Evolutionary conservation across 768 basidiomycete species (phyloP), one percentile per base, ranked within the genome.

Genomic region (Glaciozyma martinii): DNA sequence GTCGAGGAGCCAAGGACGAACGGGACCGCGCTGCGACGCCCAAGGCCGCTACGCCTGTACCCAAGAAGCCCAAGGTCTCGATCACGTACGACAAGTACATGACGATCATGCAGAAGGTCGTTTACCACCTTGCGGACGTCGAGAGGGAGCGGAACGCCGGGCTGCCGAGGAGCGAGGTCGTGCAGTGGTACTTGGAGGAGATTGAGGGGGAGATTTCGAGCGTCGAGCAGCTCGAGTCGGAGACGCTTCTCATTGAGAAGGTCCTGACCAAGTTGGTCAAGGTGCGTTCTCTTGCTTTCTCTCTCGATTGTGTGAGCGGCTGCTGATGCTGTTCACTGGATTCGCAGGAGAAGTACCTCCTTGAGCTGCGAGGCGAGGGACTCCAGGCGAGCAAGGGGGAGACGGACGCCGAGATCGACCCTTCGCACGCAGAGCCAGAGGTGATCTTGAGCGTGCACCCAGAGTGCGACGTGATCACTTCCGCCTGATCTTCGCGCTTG

Each of bases 51-150:
- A 77, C 80, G 81, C 61, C 61, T 16, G 43, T 65, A 32, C 60
- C 75, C 9, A 67, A 68, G 56, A 78, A 77, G 72, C 75, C 75
- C 75, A 85, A 90, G 72, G 86, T 94, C 85, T 80, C 88, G 68
- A 97, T 99, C 78, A 90, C 93, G 6, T 91, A 97, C 76, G 94
- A 98, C 81, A 86, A 89, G 76, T 99, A 91, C 77, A 85, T 91
- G 78, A 83, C 85, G 50, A 81, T 98, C 71, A 91, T 91, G 79
- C 88, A 86, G 73, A 80, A 97, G 70, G 84, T 95, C 71, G 85
- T 99, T 33, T 74, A 93, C 62, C 87, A 92, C 72, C 78, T 99
- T 30, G 80, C 84, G 23, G 84, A 86, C 44, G 79, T 84, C 18
- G 95, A 99, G 78, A 80, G 82, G 32, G 83, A 84, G 71, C 86